Base-by-base conservation (phyloP, 495 filamentous ascomycete species). In the Penicillium soppii region DNA sequence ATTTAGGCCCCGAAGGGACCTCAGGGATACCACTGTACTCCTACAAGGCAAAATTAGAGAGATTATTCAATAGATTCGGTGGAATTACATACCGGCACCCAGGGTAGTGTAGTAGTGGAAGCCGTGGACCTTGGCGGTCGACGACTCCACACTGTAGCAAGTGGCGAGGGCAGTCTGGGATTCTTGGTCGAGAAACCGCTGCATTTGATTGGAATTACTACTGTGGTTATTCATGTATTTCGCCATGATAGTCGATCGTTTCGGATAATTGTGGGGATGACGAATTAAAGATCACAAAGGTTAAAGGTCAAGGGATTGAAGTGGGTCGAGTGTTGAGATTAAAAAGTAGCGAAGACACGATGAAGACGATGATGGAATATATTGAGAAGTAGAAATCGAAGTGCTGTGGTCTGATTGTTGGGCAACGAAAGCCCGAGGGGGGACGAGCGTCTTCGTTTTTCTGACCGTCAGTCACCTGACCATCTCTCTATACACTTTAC, bases 1-100 rank as follows among this genome's bases (percentile, higher is more conserved):
- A 83, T 77, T 88, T 86, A 64, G 83, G 75, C 76, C 87, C 80
- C 68, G 87, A 90, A 79, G 83, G 83, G 77, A 90, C 91, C 91
- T 96, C 90, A 94, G 90, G 90, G 86, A 88, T 89, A 87, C 90
- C 90, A 95, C 89, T 90, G 87, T 73, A 83, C 88, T 86, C 91
- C 88, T 90, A 66, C 20, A 38, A 42, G 10, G 0, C 17, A 23
- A 23, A 7, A 33, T 47, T 19, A 58, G 57, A 22, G 16, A 20
- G 12, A 15, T 36, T 2, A 37, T 46, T 10, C 21, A 7, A 33
- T 25, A 4, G 41, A 21, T 23, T 6, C 22, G n/a, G 19, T 35
- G 61, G 20, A 37, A 12, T 26, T 22, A 57, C 76, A 62, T 77
- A 87, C 84, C 88, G 73, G 83, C 80, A 68, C 86, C 84, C 75